Percentiles rank a stretch among this genome's conserved stretches.
Evolutionary conservation across 108 stramenopile genomes (phyloP).

Genomic region (Cylindrotheca fusiformis): DNA sequence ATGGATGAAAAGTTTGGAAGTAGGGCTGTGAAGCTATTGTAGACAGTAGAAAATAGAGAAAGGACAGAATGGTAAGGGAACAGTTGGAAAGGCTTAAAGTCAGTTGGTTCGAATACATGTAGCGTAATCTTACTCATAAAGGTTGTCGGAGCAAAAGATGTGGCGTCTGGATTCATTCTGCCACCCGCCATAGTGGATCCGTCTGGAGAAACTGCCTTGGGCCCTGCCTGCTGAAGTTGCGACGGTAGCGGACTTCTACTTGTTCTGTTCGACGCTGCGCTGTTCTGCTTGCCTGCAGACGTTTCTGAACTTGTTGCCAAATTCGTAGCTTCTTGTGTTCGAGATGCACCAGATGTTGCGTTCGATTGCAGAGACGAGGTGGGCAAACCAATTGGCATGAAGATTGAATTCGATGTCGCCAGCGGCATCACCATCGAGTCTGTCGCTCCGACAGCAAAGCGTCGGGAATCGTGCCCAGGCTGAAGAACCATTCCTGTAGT

Average conservation of each 20-base stretch:
- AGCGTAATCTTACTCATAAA: no score
- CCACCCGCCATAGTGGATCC: background rate
- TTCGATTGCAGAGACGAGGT: background rate
- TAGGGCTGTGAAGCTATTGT: no score
- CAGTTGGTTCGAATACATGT: no score
- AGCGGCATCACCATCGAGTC: background rate
- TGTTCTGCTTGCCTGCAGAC: slow-evolving; percentile 1
- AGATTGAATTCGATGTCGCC: background rate
- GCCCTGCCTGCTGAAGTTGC: no score
- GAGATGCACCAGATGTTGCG: background rate
- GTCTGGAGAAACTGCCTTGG: slow-evolving; percentile 3
- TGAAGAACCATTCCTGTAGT: slow-evolving; percentile 3
- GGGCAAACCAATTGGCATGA: background rate
- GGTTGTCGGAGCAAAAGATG: slow-evolving; percentile 27
- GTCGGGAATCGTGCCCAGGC: background rate
- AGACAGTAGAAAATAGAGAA: no score
- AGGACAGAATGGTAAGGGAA: no score
- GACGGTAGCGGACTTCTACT: no score
- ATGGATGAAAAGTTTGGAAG: no score
- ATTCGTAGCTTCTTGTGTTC: background rate
- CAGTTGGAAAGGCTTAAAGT: no score
- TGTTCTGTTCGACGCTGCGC: no score
- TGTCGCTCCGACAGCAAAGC: background rate
- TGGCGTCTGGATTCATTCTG: slow-evolving; percentile 33
- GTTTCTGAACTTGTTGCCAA: background rate